phyloP scores from a whole-genome alignment of 1,284 basidiomycete genomes.

The Melampsora occidentalis region DNA sequence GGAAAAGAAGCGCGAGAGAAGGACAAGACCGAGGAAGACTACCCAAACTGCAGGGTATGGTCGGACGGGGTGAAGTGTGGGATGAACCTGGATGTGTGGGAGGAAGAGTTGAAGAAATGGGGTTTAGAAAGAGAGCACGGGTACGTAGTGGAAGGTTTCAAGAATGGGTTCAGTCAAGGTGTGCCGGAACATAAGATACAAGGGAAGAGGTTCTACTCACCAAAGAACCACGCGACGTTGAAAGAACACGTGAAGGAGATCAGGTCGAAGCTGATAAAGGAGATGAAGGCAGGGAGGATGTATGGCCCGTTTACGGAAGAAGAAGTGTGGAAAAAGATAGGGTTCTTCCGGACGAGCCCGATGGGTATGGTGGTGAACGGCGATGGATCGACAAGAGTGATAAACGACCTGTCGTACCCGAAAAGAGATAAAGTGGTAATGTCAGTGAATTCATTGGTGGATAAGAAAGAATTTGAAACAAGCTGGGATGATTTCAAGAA shows the following conservation, averaged over 20 bases:
- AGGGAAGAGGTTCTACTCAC: neutral
- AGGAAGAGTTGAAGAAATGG: no score
- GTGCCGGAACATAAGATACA: neutral
- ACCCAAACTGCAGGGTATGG: no score
- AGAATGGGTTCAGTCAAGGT: constrained; percentile 1
- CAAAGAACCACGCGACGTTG: neutral
- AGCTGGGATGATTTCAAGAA: constrained; percentile 2
- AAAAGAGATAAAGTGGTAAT: no score
- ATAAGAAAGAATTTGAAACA: neutral
- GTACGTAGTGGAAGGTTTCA: neutral
- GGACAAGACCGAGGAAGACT: no score
- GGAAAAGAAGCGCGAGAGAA: no score
- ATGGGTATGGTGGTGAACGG: neutral
- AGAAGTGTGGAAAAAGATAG: neutral
- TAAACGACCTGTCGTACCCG: constrained; percentile 1
- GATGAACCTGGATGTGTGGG: no score
- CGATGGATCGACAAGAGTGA: neutral
- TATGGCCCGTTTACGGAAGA: neutral
- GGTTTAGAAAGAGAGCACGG: no score
- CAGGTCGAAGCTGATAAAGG: neutral
- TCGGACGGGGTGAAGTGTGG: no score
- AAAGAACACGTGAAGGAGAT: neutral
- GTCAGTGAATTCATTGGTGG: neutral
- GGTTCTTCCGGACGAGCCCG: constrained; percentile 9
- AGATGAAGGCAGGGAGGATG: neutral